phyloP scores from a whole-genome alignment of 2,329 filamentous ascomycete genomes.

The Colletotrichum liaoningense region DNA sequence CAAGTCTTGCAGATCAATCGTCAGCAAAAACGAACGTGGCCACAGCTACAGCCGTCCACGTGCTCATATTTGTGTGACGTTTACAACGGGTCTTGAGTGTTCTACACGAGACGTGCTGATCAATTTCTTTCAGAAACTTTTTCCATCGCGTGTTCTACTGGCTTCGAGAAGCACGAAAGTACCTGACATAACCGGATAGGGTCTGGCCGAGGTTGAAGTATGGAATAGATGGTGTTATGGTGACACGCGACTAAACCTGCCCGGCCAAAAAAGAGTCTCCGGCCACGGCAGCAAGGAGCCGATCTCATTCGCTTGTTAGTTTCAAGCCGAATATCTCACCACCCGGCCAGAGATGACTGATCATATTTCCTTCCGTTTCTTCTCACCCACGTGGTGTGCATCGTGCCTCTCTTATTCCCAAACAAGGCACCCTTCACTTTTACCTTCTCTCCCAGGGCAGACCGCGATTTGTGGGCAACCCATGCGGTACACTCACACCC shows the following conservation, averaged over 20 bases:
- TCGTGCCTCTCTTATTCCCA: neutral
- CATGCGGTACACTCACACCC: constrained; percentile 15
- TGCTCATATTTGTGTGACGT: neutral
- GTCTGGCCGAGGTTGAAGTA: neutral
- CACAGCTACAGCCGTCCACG: constrained; percentile 9
- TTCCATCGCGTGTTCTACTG: neutral
- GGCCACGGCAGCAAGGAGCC: neutral
- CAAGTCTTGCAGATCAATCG: constrained; percentile 1
- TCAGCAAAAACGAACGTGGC: constrained; percentile 11
- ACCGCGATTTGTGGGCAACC: constrained; percentile 9
- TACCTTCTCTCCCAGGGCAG: neutral
- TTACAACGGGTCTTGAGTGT: neutral
- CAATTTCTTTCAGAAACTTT: neutral
- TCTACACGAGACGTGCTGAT: neutral
- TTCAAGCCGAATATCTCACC: constrained; percentile 1
- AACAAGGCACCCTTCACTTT: neutral
- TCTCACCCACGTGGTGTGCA: neutral
- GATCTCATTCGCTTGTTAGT: neutral
- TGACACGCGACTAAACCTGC: constrained; percentile 2
- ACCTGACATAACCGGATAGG: neutral
- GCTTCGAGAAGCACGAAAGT: neutral
- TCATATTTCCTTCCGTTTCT: neutral
- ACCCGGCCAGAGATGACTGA: neutral
- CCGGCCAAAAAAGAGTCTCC: neutral
- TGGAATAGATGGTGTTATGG: neutral